Evolutionary conservation across 2,329 filamentous ascomycete genomes (phyloP).

Genomic region (Fusarium sp.): DNA sequence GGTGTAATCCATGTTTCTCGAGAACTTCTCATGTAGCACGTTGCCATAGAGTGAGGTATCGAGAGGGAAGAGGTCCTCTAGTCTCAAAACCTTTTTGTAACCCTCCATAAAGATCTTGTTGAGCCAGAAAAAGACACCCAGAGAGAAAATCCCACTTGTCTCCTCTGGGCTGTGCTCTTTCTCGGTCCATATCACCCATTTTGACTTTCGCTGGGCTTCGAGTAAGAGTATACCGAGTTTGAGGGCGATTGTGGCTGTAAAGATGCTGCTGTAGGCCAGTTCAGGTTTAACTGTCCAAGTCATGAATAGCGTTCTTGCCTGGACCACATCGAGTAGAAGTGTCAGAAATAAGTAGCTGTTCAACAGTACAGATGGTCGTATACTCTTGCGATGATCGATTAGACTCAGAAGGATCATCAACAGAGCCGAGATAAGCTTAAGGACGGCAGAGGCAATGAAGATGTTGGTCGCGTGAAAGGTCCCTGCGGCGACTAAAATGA

Average conservation of each 20-base stretch:
- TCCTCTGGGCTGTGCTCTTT: conserved; percentile 58
- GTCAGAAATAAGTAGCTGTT: conserved; percentile 60
- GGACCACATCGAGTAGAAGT: conserved; percentile 60
- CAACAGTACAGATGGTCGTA: conserved; percentile 61
- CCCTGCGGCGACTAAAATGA: conserved; percentile 50
- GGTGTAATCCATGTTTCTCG: conserved; percentile 45
- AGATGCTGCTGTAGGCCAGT: conserved; percentile 49
- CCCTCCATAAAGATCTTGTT: conserved; percentile 55
- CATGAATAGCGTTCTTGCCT: conserved; percentile 61
- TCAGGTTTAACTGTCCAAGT: conserved; percentile 33
- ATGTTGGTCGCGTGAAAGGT: conserved; percentile 23
- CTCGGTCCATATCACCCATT: conserved; percentile 57
- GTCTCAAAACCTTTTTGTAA: conserved; percentile 52
- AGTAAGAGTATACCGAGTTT: conserved; percentile 56
- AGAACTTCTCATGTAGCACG: conserved; percentile 41
- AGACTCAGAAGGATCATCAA: conserved; percentile 52
- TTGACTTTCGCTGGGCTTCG: conserved; percentile 57
- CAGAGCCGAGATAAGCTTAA: conserved; percentile 50
- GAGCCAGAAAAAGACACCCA: conserved; percentile 55
- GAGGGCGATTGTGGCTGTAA: conserved; percentile 53
- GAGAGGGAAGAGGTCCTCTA: conserved; percentile 56
- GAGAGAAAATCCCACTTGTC: conserved; percentile 52
- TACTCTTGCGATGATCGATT: conserved; percentile 56
- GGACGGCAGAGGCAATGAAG: conserved; percentile 47
- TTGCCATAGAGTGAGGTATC: conserved; percentile 49